Evolutionary conservation across 2,329 filamentous ascomycete genomes (phyloP).

Genomic region (Cordyceps cateniannulata): DNA sequence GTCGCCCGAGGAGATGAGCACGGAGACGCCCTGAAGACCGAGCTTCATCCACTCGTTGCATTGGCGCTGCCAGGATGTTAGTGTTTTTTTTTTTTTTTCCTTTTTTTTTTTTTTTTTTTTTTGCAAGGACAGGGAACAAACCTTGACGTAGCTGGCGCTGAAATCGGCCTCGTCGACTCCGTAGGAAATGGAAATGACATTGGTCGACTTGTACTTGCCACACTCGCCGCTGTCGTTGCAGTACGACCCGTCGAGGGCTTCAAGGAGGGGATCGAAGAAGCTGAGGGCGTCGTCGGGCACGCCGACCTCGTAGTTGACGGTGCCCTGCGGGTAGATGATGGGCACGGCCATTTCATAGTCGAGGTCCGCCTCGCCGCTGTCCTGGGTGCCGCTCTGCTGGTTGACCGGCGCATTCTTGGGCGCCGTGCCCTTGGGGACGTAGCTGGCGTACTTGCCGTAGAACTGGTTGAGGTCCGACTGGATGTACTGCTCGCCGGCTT

Average conservation of each 20-base stretch:
- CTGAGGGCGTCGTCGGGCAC: constrained; percentile 17
- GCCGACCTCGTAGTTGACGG: constrained; percentile 31
- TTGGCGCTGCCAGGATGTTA: constrained; percentile 22
- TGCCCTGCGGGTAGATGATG: constrained; percentile 44
- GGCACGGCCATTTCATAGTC: constrained; percentile 44
- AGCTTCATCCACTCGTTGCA: constrained; percentile 41
- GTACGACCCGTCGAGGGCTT: constrained; percentile 47
- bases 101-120: too few species aligned
- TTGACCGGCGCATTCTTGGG: constrained; percentile 28
- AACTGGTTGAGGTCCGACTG: constrained; percentile 33
- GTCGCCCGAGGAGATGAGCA: constrained; percentile 37
- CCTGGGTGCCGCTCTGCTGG: constrained; percentile 16
- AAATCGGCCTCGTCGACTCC: constrained; percentile 41
- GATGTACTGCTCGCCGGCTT: constrained; percentile 32
- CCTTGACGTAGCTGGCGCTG: constrained; percentile 32
- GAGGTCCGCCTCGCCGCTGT: constrained; percentile 37
- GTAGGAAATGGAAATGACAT: constrained; percentile 37
- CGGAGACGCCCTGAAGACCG: constrained; percentile 34
- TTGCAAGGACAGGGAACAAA: too few species aligned
- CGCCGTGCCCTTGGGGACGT: constrained; percentile 30
- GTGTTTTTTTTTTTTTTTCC: neutral
- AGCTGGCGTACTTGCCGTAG: constrained; percentile 26
- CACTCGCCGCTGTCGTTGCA: constrained; percentile 43
- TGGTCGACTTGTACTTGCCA: constrained; percentile 17
- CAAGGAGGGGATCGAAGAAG: constrained; percentile 40